These are phyloP conservation scores for Lipomyces starkeyi DNA, from an alignment of 805 yeast genomes.

Conservation along the genomic window DNA sequence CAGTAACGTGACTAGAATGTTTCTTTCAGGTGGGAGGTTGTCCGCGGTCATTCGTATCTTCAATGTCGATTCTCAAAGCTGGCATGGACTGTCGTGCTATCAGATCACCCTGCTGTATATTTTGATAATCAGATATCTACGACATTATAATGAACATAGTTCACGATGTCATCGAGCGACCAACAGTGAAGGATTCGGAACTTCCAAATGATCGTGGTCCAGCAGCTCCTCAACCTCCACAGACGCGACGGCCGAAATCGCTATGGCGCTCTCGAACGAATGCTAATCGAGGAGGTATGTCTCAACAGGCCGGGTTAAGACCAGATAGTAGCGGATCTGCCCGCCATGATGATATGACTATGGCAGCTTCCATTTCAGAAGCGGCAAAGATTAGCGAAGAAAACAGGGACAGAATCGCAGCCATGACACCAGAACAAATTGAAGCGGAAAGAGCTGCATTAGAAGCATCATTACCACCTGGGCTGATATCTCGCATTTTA, in stretches of 20 bases:
- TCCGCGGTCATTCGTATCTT: too few relatives aligned
- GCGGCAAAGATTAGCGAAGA: conserved; percentile 33
- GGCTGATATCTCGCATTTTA: conserved; percentile 25
- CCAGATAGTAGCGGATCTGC: background rate
- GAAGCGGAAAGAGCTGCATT: conserved; percentile 32
- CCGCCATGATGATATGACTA: background rate
- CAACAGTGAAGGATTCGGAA: conserved; percentile 13
- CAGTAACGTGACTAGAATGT: too few relatives aligned
- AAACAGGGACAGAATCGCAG: conserved; percentile 30
- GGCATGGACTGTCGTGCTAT: too few relatives aligned
- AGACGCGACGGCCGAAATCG: conserved; percentile 9
- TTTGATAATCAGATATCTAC: background rate
- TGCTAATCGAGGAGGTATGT: background rate
- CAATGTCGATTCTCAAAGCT: too few relatives aligned
- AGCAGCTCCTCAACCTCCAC: background rate
- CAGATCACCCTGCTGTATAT: background rate
- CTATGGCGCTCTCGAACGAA: conserved; percentile 23
- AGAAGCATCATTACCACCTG: conserved; percentile 30
- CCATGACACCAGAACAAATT: conserved; percentile 35
- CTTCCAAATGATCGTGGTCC: background rate
- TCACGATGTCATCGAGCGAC: conserved; percentile 30
- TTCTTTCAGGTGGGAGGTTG: too few relatives aligned
- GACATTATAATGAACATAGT: conserved; percentile 24
- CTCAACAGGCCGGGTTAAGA: background rate
- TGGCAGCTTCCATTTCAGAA: conserved; percentile 13